phyloP scores from a whole-genome alignment of 805 yeast genomes.

The Jamesozyma hellenica region DNA sequence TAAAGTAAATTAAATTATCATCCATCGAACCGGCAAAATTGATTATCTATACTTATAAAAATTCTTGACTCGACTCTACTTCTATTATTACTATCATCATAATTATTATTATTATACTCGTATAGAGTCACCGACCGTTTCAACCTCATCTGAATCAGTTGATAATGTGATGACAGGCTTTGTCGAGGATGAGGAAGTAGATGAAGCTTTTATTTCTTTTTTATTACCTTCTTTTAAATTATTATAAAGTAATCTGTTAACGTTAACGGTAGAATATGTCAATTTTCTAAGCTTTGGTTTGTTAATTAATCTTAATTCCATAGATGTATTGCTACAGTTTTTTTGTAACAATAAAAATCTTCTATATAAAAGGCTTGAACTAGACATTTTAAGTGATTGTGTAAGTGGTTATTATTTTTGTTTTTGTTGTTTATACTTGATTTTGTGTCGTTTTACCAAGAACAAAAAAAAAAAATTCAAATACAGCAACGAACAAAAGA shows the following conservation, averaged over 20 bases:
- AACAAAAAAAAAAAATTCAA: too few species aligned
- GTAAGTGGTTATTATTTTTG: too few species aligned
- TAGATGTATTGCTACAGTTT: neutral
- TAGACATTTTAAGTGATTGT: constrained; percentile 1
- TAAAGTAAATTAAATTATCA: too few species aligned
- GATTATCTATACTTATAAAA: too few species aligned
- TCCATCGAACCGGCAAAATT: too few species aligned
- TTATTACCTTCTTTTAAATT: neutral
- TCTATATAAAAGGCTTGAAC: neutral
- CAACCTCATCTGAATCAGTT: constrained; percentile 21
- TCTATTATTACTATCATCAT: too few species aligned
- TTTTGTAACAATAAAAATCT: neutral
- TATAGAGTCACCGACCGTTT: constrained; percentile 21
- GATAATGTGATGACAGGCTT: constrained; percentile 10
- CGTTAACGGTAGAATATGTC: constrained; percentile 2
- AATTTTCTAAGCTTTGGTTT: neutral
- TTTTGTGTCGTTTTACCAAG: neutral
- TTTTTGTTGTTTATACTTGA: too few species aligned
- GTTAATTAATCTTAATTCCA: neutral
- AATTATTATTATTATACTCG: constrained; percentile 14
- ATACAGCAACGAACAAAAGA: too few species aligned
- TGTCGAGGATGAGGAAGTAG: neutral
- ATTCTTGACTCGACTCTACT: too few species aligned
- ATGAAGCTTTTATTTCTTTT: neutral
- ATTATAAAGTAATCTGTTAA: constrained; percentile 1